Base-by-base conservation (phyloP, 768 basidiomycete genomes). In the Leccinum subgranulosum region DNA sequence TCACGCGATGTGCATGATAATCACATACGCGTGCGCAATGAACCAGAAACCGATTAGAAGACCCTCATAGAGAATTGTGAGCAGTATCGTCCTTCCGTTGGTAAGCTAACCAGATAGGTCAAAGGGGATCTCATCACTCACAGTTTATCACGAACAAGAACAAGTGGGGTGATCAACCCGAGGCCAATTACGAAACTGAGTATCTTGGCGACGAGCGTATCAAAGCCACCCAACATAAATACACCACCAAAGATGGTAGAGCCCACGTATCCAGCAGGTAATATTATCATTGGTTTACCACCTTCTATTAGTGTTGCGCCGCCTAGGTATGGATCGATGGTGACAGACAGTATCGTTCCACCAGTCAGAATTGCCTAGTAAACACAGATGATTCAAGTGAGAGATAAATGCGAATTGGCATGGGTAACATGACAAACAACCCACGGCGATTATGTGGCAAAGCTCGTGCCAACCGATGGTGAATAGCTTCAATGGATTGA, bases 41-140 rank as follows among this genome's bases (percentile, higher is more conserved):
- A 96, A 97, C 94, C 95, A 97, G 63, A 98, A 91, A 0, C 92
- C 94, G 56, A 98, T 82, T 49, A 98, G 77, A 23, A 97, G 74
- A 9, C 83, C 93, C 72, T 97, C 94, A 64, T 92, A 95, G 10
- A 85, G 70, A 23, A 91, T 64, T 23, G 92, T 94, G 43, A 96
- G 81, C 10, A 89, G 58, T 64, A 95, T 94, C 25, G 94, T 96
- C 58, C 94, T 97, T 71, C 10, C 51, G 47, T 23, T 31, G 57
- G 53, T 65, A 28, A 71, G 61, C 31, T 53, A 53, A 48, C 54
- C 43, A 31, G 29, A 46, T 11, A 41, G 33, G 33, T 23, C 7
- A 39, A 29, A 29, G 54, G 56, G 27, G 3, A 51, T 19, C 8
- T 0, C 1, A 9, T 29, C 12, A 79, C 89, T 69, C 68, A 94